phyloP scores from a whole-genome alignment of 2,329 filamentous ascomycete genomes.

The Didymella segeticola region DNA sequence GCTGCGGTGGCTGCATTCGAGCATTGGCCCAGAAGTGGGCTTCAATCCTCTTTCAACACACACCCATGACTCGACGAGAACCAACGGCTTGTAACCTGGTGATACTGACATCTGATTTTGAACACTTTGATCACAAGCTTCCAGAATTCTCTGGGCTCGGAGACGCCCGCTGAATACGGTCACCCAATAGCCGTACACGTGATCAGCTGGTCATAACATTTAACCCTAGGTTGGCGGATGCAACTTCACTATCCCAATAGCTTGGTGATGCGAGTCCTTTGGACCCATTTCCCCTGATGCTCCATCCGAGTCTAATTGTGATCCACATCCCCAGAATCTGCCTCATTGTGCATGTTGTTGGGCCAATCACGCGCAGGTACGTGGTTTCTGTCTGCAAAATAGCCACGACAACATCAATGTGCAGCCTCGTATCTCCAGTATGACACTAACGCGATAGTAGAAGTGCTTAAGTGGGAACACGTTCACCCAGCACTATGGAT shows the following conservation, averaged over 20 bases:
- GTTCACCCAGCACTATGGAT: constrained; percentile 10
- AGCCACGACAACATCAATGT: constrained; percentile 32
- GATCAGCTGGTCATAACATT: no score
- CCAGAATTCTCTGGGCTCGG: neutral
- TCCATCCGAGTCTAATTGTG: neutral
- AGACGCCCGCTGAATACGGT: neutral
- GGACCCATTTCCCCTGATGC: constrained; percentile 10
- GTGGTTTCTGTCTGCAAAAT: constrained; percentile 30
- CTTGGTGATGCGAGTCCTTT: constrained; percentile 14
- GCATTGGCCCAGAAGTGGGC: constrained; percentile 4
- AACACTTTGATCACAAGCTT: neutral
- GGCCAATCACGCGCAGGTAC: constrained; percentile 40
- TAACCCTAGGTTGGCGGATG: neutral
- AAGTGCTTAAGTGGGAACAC: constrained; percentile 12
- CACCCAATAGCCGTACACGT: neutral
- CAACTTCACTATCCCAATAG: constrained; percentile 11
- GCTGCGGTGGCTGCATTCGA: constrained; percentile 4
- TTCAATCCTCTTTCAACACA: neutral
- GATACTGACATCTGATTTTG: constrained; percentile 10
- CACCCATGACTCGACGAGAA: constrained; percentile 1
- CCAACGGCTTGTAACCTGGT: neutral
- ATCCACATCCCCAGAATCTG: constrained; percentile 10
- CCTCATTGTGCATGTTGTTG: constrained; percentile 21
- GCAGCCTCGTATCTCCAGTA: constrained; percentile 8
- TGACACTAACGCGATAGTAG: neutral